Evolutionary conservation across 805 yeast genomes (phyloP).

Genomic region (Lipomyces orientalis): DNA sequence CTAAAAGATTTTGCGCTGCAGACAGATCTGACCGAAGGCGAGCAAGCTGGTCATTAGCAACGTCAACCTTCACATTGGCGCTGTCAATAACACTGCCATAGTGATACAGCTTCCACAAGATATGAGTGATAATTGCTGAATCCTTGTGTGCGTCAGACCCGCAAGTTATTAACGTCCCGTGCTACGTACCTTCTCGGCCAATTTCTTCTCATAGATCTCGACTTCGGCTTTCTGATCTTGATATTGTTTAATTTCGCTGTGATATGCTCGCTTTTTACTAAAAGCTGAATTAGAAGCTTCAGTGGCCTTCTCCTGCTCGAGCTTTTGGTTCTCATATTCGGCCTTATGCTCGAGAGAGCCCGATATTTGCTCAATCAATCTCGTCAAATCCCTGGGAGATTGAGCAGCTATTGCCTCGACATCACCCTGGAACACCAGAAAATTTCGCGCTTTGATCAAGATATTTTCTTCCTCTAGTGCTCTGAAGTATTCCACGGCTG

Average conservation of each 20-base stretch:
- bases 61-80: slow-evolving; percentile 40
- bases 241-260: slow-evolving; percentile 77
- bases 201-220: slow-evolving; percentile 63
- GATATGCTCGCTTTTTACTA: slow-evolving; percentile 69
- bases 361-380: slow-evolving; percentile 77
- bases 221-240: slow-evolving; percentile 76
- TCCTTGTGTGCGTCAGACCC: slow-evolving; percentile 29
- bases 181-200: slow-evolving; percentile 55
- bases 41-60: slow-evolving; percentile 21
- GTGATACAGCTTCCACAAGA: slow-evolving; percentile 70
- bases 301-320: slow-evolving; percentile 68
- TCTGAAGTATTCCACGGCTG: slow-evolving; percentile 67
- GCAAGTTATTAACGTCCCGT: background rate
- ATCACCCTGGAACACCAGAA: slow-evolving; percentile 95
- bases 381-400: slow-evolving; percentile 74
- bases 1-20: slow-evolving; percentile 22
- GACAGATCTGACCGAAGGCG: slow-evolving; percentile 22
- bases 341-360: slow-evolving; percentile 72
- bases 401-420: slow-evolving; percentile 92
- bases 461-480: slow-evolving; percentile 79
- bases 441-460: slow-evolving; percentile 85
- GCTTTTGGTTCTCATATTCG: slow-evolving; percentile 70
- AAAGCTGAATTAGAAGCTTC: slow-evolving; percentile 67
- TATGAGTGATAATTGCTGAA: slow-evolving; percentile 51
- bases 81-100: slow-evolving; percentile 50